Evolutionary conservation across 768 basidiomycete species (phyloP).

Genomic region (Termitomyces sp.): DNA sequence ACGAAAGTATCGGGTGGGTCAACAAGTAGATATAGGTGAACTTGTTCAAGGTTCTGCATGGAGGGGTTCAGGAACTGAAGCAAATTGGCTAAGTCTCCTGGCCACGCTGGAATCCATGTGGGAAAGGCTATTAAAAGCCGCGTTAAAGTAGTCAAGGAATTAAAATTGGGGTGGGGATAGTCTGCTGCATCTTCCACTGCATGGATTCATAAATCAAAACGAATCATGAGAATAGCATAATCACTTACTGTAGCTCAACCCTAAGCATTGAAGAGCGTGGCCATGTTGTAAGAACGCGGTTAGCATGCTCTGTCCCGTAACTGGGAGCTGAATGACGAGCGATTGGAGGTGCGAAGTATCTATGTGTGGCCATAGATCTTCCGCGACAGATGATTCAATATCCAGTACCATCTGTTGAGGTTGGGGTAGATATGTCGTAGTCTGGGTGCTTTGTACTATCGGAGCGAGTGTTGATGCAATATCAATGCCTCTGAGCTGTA

Average conservation of each 20-base stretch:
- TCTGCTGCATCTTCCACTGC: conserved; percentile 4
- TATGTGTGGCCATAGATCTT: neutral
- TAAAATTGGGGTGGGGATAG: neutral
- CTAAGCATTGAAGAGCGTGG: neutral
- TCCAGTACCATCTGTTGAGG: neutral
- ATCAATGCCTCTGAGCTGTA: neutral
- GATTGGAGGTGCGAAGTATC: conserved; percentile 3
- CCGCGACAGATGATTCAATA: neutral
- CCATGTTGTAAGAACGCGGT: neutral
- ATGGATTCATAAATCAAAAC: neutral
- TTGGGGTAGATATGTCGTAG: neutral
- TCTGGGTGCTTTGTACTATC: neutral
- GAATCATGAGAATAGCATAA: neutral
- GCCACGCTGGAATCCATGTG: neutral
- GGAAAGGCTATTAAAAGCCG: conserved; percentile 1
- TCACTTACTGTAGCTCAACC: neutral
- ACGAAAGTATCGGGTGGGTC: neutral
- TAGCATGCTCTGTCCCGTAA: neutral
- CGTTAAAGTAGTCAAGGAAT: neutral
- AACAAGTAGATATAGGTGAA: neutral
- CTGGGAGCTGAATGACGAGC: conserved; percentile 1
- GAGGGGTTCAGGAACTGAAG: neutral
- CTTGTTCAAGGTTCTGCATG: neutral
- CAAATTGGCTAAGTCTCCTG: neutral
- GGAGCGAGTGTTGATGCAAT: neutral